Evolutionary conservation across 2,329 filamentous ascomycete genomes (phyloP), one percentile per base, ranked within the genome.

Genomic region (Metarhizium rileyi): DNA sequence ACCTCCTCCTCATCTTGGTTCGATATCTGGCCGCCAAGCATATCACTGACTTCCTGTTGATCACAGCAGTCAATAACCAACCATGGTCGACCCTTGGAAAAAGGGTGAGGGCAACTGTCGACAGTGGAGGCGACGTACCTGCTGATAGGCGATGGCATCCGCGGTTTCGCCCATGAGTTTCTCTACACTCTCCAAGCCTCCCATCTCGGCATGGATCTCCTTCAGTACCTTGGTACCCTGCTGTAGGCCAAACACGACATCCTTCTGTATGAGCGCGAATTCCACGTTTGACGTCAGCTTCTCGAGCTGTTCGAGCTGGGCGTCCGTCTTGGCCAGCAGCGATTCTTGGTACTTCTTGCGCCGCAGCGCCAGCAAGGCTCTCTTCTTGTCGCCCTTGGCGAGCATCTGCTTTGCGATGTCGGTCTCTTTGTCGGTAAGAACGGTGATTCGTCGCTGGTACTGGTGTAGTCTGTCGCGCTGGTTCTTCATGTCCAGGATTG

Each of bases 1-100:
- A 98, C 93, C 62, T 96, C 93, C 62, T 97, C 91, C 67, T 98
- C 93, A 67, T 98, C 93, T 61, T 94, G 86, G 62, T 90, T 93
- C 14, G 90, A 88, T 72, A 98, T 90, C 59, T 84, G 82, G 12
- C 87, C 87, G 30, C 84, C 87, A 3, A 98, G 80, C 78, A 96
- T 87, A 46, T 95, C 88, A 69, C 85, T 93, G 59, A 98, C 80
- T 73, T 98, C 91, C 87, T 95, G 61, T 56, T 57, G 2, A 27
- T n/a, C 12, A 16, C 10, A 25, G 35, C n/a, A 25, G 12, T 7
- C 38, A n/a, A 7, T 42, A 12, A 25, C 7, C 12, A 10, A 18
- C 38, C 38, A 16, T 14, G 16, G n/a, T 42, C 22, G 9, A 8
- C 41, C 10, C 3, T 5, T 8, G 26, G 4, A 14, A 18, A 22